Conservation (phyloP, 2,329 filamentous ascomycete species). For the Aspergillus latus region DNA sequence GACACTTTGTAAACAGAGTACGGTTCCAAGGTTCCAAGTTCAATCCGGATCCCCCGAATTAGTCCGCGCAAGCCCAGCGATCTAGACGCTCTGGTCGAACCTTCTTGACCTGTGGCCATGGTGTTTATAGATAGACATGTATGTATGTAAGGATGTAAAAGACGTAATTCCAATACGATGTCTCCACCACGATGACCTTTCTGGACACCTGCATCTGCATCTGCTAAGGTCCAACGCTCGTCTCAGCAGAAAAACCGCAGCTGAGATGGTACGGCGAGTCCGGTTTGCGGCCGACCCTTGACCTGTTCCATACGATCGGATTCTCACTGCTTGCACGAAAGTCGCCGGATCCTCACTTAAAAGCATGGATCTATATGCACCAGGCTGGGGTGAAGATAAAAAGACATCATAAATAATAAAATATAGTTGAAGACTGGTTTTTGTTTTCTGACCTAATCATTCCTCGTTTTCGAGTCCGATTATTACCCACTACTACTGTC, state of each 20-base stretch:
- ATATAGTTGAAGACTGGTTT: background rate
- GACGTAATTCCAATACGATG: background rate
- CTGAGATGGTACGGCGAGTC: conserved; percentile 27
- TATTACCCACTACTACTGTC: too few relatives aligned
- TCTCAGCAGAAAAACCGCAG: conserved; percentile 15
- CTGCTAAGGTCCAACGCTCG: conserved; percentile 12
- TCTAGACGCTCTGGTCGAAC: conserved; percentile 16
- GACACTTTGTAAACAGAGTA: conserved; percentile 2
- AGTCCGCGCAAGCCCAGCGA: conserved; percentile 1
- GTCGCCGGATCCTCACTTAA: conserved; percentile 17
- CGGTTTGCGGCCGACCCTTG: conserved; percentile 18
- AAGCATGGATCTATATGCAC: conserved; percentile 1
- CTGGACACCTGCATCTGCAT: conserved; percentile 24
- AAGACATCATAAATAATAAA: background rate
- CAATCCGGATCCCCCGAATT: conserved; percentile 21
- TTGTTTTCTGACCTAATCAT: background rate
- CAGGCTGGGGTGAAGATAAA: background rate
- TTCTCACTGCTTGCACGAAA: conserved; percentile 22
- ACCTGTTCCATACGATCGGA: conserved; percentile 28
- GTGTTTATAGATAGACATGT: background rate
- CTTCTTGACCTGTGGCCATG: conserved; percentile 2
- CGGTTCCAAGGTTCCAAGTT: background rate
- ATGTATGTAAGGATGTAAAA: background rate
- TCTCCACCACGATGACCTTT: conserved; percentile 23
- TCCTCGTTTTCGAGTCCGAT: conserved; percentile 4